Evolutionary conservation across 75 land plant genomes (phyloP).

Genomic region (Pinus taeda): DNA sequence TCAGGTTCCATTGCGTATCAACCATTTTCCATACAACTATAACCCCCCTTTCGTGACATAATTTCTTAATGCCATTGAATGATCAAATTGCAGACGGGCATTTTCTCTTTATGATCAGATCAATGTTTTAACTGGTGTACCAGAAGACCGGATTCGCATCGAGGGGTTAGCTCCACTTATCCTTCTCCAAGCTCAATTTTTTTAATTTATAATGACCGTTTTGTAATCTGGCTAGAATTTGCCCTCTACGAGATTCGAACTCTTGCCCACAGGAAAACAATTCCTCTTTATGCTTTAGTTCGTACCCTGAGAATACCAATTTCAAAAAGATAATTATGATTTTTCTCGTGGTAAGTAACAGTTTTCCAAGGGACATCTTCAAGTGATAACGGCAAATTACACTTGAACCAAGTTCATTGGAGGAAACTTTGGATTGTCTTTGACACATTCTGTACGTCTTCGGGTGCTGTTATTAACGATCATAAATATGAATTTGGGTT

Average conservation of each 20-base stretch:
- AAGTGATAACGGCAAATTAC: too few species aligned
- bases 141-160: constrained; percentile 60
- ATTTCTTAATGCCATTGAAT: background rate
- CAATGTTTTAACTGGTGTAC: constrained; percentile 55
- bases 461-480: too few species aligned
- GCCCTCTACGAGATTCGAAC: background rate
- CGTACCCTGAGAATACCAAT: too few species aligned
- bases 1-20: background rate
- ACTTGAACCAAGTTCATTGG: too few species aligned
- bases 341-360: too few species aligned
- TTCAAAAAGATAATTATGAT: too few species aligned
- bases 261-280: background rate
- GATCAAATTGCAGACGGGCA: constrained; percentile 29
- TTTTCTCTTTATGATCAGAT: constrained; percentile 74
- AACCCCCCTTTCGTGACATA: too few species aligned
- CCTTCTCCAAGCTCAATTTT: background rate
- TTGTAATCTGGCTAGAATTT: background rate
- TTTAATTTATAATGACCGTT: background rate
- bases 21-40: background rate
- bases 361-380: too few species aligned
- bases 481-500: too few species aligned
- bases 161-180: constrained; percentile 29
- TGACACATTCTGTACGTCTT: too few species aligned
- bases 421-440: too few species aligned
- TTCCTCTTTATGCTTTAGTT: too few species aligned